Conservation (phyloP, 2,329 filamentous ascomycete genomes). For the Aspergillus puulaauensis region DNA sequence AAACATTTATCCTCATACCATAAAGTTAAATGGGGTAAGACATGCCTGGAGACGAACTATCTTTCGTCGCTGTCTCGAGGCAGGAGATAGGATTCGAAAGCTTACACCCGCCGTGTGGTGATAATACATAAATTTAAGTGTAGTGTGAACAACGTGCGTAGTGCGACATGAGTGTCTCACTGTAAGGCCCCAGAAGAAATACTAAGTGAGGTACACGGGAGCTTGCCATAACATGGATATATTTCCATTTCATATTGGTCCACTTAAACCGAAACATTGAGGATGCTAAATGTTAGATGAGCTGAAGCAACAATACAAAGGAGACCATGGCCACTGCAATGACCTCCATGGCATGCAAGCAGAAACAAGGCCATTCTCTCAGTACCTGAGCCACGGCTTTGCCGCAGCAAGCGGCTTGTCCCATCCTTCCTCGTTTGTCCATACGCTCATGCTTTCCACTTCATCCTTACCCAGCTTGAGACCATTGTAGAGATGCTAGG, state of each 20-base stretch:
- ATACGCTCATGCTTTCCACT: slow-evolving; percentile 38
- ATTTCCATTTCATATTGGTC: neutral
- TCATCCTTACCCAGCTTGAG: slow-evolving; percentile 38
- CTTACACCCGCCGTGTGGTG: too few species aligned
- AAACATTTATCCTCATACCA: too few species aligned
- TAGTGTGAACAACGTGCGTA: neutral
- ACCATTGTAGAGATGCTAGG: slow-evolving; percentile 40
- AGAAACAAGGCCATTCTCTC: neutral
- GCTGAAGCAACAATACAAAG: neutral
- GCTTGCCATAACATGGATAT: neutral
- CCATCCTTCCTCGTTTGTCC: slow-evolving; percentile 39
- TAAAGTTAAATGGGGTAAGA: too few species aligned
- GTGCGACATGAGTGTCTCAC: neutral
- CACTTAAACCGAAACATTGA: neutral
- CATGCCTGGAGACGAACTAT: too few species aligned
- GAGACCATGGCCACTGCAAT: neutral
- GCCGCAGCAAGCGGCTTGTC: slow-evolving; percentile 33
- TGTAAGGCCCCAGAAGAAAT: neutral
- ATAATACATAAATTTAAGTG: too few species aligned
- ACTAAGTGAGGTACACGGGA: neutral
- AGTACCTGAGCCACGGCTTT: slow-evolving; percentile 38
- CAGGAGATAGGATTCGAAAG: too few species aligned
- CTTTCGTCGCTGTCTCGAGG: too few species aligned
- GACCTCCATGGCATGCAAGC: neutral
- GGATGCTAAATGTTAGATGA: neutral